A percentile compares a stretch with the other conserved stretches of the same genome.
phyloP scores from a whole-genome alignment of 2,329 filamentous ascomycete species.

The Zymoseptoria brevis region DNA sequence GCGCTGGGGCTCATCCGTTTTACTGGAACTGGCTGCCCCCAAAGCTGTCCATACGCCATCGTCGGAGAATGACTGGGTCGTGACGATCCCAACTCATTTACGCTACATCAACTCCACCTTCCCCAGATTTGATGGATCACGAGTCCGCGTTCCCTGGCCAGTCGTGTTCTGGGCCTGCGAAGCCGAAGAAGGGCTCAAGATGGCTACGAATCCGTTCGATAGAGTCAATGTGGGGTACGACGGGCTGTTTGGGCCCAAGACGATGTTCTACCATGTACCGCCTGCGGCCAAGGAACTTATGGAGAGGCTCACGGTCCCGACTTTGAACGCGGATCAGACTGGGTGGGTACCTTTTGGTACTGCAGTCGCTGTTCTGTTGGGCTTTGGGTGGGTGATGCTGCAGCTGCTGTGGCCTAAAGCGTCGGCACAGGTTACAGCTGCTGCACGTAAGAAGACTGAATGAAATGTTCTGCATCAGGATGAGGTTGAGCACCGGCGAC shows the following conservation, averaged over 20 bases:
- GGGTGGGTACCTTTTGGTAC: conserved; percentile 38
- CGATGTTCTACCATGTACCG: conserved; percentile 69
- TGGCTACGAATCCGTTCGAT: conserved; percentile 76
- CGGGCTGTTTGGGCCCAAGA: conserved; percentile 63
- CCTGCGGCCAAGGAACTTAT: conserved; percentile 17
- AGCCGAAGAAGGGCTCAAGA: conserved; percentile 57
- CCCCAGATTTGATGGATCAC: conserved; percentile 21
- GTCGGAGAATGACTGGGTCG: conserved; percentile 51
- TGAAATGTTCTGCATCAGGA: neutral
- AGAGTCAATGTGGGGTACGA: conserved; percentile 80
- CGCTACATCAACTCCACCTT: conserved; percentile 56
- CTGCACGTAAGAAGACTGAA: neutral
- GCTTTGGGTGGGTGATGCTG: conserved; percentile 40
- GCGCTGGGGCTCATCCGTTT: conserved; percentile 69
- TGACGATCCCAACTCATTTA: conserved; percentile 72
- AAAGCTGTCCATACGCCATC: no score
- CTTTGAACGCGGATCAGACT: conserved; percentile 32
- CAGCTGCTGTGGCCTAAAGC: conserved; percentile 23
- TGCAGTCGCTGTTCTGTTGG: conserved; percentile 34
- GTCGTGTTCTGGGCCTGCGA: conserved; percentile 85
- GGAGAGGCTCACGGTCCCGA: conserved; percentile 30
- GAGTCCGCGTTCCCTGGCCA: conserved; percentile 51
- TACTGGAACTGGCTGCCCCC: conserved; percentile 73
- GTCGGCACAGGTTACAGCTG: neutral
- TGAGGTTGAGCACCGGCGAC: no score